A percentile compares a stretch with the other conserved stretches of the same genome.
phyloP scores from a whole-genome alignment of 1,284 basidiomycete genomes.

The Pascua sp. region DNA sequence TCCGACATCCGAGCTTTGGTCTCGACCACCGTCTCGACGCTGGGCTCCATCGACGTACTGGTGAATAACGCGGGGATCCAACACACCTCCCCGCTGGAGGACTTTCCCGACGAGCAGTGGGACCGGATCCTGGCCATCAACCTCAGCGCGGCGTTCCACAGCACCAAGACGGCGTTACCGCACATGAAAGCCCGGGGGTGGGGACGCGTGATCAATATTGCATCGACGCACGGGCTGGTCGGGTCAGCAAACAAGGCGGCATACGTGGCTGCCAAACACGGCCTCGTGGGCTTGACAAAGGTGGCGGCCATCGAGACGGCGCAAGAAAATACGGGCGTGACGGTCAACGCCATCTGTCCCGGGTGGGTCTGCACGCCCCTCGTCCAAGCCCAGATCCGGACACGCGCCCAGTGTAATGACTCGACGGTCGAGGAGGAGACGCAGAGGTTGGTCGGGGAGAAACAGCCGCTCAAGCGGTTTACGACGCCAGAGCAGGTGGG shows the following conservation, averaged over 20 bases:
- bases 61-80: conserved; percentile 14
- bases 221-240: conserved; percentile 6
- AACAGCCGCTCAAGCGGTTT: conserved; percentile 12
- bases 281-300: conserved; percentile 11
- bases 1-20: conserved; percentile 4
- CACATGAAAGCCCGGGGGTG: conserved; percentile 4
- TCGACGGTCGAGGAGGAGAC: conserved; percentile 2
- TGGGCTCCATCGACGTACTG: conserved; percentile 7
- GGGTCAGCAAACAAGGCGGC: conserved; percentile 4
- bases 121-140: conserved; percentile 8
- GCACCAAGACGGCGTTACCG: conserved; percentile 5
- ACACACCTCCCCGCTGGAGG: conserved; percentile 1
- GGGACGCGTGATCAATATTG: conserved; percentile 15
- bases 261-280: conserved; percentile 13
- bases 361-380: conserved; percentile 14
- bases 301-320: conserved; percentile 10
- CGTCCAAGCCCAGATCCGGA: conserved; percentile 6
- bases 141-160: conserved; percentile 8
- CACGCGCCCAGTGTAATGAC: not conserved
- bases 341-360: conserved; percentile 14
- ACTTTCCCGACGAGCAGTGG: conserved; percentile 7
- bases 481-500: conserved; percentile 6
- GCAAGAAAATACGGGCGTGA: conserved; percentile 1
- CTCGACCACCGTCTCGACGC: not conserved
- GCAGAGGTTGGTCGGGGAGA: conserved; percentile 6